Base-by-base conservation (phyloP, 768 basidiomycete species). In the Suillus brevipes region DNA sequence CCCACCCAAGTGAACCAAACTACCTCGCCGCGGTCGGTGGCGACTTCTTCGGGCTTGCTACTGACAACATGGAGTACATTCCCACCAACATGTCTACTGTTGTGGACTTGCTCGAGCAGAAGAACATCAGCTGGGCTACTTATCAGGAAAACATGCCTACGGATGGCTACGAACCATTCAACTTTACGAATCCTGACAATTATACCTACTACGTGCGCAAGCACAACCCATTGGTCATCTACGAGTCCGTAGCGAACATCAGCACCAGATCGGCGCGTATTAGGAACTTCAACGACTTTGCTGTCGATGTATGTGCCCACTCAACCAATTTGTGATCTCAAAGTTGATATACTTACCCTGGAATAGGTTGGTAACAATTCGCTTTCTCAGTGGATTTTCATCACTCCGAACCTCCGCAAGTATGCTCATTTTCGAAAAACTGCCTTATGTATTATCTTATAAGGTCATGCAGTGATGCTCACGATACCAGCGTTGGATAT, bases 1-100 rank as follows among this genome's bases (percentile, higher is more conserved):
- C 84, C 34, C 86, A 87, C 69, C 85, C 87, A 4, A 87, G 87
- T 1, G 78, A 89, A 72, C 88, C 88, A 38, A 89, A 90, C 74
- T 89, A 83, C 62, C 4, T 71, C 23, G 81, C 85, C 14, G 72
- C 77, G 1, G 75, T 79, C 12, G 84, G 83, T 20, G 87, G 87
- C 45, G 83, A 85, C 71, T 87, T 83, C 71, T 85, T 75, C 58
- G 88, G 83, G 38, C 77, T 83, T 72, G 74, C 72, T 1, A 78
- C 74, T 63, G 86, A 89, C 61, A 71, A 69, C 0, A 34, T 68
- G 18, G 63, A 62, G 20, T 10, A 0, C 34, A 64, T 86, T 40
- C 81, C 82, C 0, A 69, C 66, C 36, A 87, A 87, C 68, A 75
- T 87, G 9, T 85, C 87, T 4, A 86, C 83, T 16, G 68, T 89